These are phyloP conservation scores for Closterium sp. DNA, from an alignment of 139 green algal genomes.

Conservation along the genomic window DNA sequence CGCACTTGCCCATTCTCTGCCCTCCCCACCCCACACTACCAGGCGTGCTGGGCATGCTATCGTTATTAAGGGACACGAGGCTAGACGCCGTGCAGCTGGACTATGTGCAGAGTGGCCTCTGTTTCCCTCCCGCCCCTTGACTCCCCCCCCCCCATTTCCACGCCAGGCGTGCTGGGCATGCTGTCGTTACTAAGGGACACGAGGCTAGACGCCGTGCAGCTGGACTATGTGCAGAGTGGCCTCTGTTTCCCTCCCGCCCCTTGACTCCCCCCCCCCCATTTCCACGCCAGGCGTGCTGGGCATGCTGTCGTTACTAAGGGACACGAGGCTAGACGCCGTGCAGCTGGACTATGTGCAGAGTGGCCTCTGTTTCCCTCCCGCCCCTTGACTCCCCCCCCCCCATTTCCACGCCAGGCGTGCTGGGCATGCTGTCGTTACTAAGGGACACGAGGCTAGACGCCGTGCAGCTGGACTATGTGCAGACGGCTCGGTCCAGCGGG, in stretches of 20 bases:
- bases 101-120: too few species aligned
- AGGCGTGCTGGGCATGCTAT: too few species aligned
- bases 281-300: slow-evolving; percentile 71
- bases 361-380: not conserved
- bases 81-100: not conserved
- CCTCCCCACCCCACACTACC: too few species aligned
- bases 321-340: slow-evolving; percentile 64
- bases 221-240: too few species aligned
- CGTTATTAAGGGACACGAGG: not conserved
- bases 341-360: slow-evolving; percentile 84
- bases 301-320: slow-evolving; percentile 79
- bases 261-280: not conserved
- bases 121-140: too few species aligned
- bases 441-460: slow-evolving; percentile 67
- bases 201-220: not conserved
- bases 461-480: slow-evolving; percentile 78
- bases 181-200: too few species aligned
- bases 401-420: slow-evolving; percentile 62
- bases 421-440: slow-evolving; percentile 84
- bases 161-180: too few species aligned
- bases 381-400: not conserved
- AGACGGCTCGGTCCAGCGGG: slow-evolving; percentile 71
- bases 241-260: not conserved
- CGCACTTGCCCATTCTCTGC: too few species aligned
- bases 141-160: too few species aligned